Evolutionary conservation across 176 grass and related monocot genomes (phyloP).

Genomic region (Oryza punctata): DNA sequence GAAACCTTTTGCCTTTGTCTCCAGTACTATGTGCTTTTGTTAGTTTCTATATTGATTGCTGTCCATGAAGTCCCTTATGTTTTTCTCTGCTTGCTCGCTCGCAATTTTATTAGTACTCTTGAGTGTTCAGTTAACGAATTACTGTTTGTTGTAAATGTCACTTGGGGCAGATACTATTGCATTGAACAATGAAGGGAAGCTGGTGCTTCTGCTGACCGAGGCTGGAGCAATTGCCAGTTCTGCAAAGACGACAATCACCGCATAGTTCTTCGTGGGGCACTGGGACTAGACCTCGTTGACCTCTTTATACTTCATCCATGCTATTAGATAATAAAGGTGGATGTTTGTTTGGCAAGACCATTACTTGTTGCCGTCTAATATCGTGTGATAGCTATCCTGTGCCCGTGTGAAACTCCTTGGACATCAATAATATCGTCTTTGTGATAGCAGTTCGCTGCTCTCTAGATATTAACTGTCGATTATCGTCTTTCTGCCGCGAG

Average conservation of each 20-base stretch:
- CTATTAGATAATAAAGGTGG: conserved; percentile 42
- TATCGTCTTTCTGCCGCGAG: neutral
- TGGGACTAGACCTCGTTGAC: too few species aligned
- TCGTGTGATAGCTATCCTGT: neutral
- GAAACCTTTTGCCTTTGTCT: conserved; percentile 25
- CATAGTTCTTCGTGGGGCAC: conserved; percentile 10
- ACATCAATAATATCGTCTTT: neutral
- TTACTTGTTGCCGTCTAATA: conserved; percentile 2
- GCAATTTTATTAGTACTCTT: neutral
- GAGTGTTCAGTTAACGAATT: conserved; percentile 26
- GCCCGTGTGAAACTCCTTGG: neutral
- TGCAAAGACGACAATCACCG: conserved; percentile 16
- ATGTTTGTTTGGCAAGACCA: neutral
- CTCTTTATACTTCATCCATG: neutral
- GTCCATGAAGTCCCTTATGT: neutral
- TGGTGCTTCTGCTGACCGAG: conserved; percentile 74
- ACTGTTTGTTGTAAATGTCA: neutral
- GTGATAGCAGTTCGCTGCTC: neutral
- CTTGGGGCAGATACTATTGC: conserved; percentile 45
- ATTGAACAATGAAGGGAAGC: conserved; percentile 56
- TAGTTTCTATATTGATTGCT: neutral
- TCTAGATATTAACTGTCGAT: neutral
- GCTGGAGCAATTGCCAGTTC: conserved; percentile 58
- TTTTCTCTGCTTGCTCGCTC: neutral
- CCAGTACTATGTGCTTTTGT: neutral